A percentile compares a stretch with the other conserved stretches of the same genome.
phyloP scores from a whole-genome alignment of 2,329 filamentous ascomycete species.

The Aspergillus oerlinghausenensis region DNA sequence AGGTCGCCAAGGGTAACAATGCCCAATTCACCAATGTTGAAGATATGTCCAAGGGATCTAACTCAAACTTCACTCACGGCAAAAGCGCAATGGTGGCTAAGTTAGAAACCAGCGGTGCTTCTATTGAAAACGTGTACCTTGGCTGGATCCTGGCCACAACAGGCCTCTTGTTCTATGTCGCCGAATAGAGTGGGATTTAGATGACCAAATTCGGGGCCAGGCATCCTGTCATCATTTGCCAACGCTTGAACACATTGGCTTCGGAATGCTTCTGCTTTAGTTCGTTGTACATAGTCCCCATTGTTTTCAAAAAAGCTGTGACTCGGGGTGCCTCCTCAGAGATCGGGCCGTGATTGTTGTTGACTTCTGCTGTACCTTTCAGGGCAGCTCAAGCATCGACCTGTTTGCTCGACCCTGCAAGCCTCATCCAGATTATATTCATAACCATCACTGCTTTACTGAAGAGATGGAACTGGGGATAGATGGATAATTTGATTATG shows the following conservation, averaged over 20 bases:
- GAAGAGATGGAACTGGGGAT: neutral
- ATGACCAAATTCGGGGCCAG: neutral
- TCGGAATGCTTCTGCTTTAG: neutral
- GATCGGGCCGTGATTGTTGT: neutral
- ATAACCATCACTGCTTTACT: neutral
- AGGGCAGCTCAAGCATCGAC: neutral
- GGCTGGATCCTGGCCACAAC: slow-evolving; percentile 11
- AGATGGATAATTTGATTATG: neutral
- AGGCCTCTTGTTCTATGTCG: slow-evolving; percentile 11
- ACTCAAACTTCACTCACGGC: slow-evolving; percentile 8
- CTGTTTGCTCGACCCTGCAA: neutral
- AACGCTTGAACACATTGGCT: neutral
- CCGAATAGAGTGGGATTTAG: neutral
- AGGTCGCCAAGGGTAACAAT: slow-evolving; percentile 17
- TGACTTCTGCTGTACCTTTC: neutral
- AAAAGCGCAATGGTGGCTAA: slow-evolving; percentile 11
- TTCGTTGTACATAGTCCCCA: neutral
- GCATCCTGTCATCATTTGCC: neutral
- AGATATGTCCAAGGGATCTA: slow-evolving; percentile 5
- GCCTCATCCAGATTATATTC: neutral
- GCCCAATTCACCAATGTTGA: slow-evolving; percentile 16
- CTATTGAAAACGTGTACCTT: slow-evolving; percentile 8
- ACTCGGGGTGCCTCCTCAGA: neutral
- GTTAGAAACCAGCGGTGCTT: slow-evolving; percentile 10
- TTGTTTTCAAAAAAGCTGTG: neutral